These are phyloP conservation scores for Sporisorium graminicola DNA, from an alignment of 1,284 basidiomycete genomes.

Conservation along the genomic window DNA sequence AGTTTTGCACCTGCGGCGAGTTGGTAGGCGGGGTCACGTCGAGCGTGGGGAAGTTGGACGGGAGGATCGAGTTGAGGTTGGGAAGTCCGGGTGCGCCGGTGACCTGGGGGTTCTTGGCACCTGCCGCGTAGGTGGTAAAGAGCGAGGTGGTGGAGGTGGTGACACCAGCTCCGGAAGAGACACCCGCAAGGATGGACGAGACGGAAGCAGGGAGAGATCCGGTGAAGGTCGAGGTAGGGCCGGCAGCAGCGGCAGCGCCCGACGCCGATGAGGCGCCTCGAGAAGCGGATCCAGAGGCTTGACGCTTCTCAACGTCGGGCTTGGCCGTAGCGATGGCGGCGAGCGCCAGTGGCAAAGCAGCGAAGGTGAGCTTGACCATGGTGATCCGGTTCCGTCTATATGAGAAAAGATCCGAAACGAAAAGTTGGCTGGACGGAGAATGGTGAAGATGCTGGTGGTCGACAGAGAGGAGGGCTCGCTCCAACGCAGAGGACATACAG, in stretches of 20 bases:
- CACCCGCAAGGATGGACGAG: conserved; percentile 45
- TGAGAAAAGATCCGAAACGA: not conserved
- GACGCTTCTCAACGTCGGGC: conserved; percentile 39
- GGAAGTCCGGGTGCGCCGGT: conserved; percentile 60
- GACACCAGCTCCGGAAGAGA: conserved; percentile 50
- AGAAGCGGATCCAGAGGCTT: conserved; percentile 27
- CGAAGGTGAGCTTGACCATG: conserved; percentile 50
- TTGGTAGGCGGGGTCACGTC: conserved; percentile 79
- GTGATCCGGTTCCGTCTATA: conserved; percentile 22
- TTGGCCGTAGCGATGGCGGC: conserved; percentile 36
- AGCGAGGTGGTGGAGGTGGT: conserved; percentile 53
- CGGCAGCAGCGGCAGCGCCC: conserved; percentile 30
- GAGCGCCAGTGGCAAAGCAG: conserved; percentile 37
- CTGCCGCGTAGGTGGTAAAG: conserved; percentile 53
- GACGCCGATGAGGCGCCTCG: conserved; percentile 18
- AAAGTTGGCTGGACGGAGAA: not conserved
- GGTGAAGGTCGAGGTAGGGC: conserved; percentile 53
- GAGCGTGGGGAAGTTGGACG: conserved; percentile 77
- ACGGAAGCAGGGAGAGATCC: conserved; percentile 56
- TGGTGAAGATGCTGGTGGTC: conserved; percentile 4
- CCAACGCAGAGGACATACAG: not conserved
- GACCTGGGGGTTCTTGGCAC: conserved; percentile 58
- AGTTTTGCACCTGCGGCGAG: conserved; percentile 78
- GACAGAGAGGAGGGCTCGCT: not conserved
- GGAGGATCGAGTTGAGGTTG: conserved; percentile 34